Percentiles rank a stretch among this genome's conserved stretches.
These are phyloP conservation scores for Trichoderma hamatum DNA, from an alignment of 2,329 filamentous ascomycete genomes.

Conservation along the genomic window DNA sequence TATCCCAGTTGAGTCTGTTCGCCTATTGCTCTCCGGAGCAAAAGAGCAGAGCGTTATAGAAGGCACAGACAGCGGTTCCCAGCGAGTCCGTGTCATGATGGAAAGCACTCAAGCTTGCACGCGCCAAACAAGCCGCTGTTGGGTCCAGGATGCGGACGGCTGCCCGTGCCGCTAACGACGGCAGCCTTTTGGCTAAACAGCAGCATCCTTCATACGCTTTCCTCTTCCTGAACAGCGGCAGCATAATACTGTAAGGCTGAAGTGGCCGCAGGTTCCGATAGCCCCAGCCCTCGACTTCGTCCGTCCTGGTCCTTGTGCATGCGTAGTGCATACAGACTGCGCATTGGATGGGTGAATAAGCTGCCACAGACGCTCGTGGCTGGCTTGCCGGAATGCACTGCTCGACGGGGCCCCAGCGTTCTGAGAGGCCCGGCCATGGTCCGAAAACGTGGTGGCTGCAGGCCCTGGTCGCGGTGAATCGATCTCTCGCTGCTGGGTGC, in stretches of 20 bases:
- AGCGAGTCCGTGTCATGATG: neutral
- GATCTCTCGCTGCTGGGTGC: conserved; percentile 10
- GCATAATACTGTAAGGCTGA: conserved; percentile 14
- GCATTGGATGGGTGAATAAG: conserved; percentile 1
- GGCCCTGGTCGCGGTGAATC: conserved; percentile 11
- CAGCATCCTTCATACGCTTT: conserved; percentile 5
- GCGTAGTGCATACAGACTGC: neutral
- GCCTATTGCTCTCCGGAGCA: neutral
- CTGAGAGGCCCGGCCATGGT: conserved; percentile 22
- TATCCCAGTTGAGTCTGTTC: conserved; percentile 9
- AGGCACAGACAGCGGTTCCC: neutral
- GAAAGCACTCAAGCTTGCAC: neutral
- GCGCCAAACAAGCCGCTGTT: neutral
- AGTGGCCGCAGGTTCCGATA: neutral
- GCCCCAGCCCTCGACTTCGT: neutral
- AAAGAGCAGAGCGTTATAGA: neutral
- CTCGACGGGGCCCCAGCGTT: conserved; percentile 4
- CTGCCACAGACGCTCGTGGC: neutral
- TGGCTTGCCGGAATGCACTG: conserved; percentile 15
- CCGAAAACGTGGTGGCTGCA: conserved; percentile 26
- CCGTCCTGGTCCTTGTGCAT: neutral
- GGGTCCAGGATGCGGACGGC: neutral
- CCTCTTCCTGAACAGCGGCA: neutral
- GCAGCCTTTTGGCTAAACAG: conserved; percentile 19
- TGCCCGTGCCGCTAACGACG: conserved; percentile 14